These are phyloP conservation scores for Lipomyces lipofer DNA, from an alignment of 805 yeast species.

Conservation along the genomic window DNA sequence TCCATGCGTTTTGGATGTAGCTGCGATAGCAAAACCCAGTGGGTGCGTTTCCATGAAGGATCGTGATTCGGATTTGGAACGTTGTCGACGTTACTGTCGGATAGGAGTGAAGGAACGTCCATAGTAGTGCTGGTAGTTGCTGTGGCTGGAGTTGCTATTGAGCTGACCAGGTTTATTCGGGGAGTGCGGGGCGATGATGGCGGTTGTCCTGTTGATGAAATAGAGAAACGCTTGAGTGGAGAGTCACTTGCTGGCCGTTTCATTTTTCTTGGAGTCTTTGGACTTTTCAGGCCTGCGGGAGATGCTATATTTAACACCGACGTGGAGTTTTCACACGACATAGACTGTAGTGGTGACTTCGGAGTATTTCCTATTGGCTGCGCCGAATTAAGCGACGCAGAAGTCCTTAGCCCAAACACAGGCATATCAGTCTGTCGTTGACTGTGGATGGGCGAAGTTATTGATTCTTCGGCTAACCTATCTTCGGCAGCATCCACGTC, in stretches of 20 bases:
- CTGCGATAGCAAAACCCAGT: conserved; percentile 25
- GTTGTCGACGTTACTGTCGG: neutral
- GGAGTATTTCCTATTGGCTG: neutral
- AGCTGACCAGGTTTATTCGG: neutral
- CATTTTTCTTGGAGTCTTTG: neutral
- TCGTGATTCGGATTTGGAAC: conserved; percentile 15
- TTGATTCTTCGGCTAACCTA: neutral
- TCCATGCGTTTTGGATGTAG: conserved; percentile 22
- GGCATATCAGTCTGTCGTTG: neutral
- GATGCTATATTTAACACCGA: too few relatives aligned
- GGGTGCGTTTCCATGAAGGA: conserved; percentile 18
- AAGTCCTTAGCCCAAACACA: neutral
- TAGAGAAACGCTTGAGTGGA: neutral
- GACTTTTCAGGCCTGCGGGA: too few relatives aligned
- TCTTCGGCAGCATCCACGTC: neutral
- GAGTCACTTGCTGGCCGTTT: neutral
- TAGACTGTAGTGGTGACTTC: neutral
- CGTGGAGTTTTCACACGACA: too few relatives aligned
- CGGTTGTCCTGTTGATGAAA: neutral
- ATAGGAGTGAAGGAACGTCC: conserved; percentile 10
- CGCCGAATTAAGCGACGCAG: neutral
- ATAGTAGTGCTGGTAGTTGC: conserved; percentile 12
- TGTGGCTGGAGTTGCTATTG: neutral
- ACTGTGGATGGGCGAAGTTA: neutral
- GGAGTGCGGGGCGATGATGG: neutral